Percentiles rank a stretch among this genome's conserved stretches.
Evolutionary conservation across 495 filamentous ascomycete species (phyloP).

Genomic region (Pyrenula massariospora): DNA sequence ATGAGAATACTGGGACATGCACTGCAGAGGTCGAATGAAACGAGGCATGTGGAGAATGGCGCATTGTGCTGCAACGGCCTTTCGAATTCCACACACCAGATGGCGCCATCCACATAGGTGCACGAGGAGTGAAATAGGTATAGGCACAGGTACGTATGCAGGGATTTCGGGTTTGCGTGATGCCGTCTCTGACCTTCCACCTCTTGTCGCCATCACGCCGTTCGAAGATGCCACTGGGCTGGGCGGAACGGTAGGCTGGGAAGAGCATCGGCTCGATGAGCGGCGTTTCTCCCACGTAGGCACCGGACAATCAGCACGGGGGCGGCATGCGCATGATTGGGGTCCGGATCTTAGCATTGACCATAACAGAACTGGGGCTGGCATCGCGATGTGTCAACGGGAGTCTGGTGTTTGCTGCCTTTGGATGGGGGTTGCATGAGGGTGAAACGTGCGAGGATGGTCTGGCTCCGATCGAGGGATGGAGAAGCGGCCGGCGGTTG

Average conservation of each 20-base stretch:
- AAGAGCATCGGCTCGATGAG: no score
- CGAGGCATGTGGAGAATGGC: background rate
- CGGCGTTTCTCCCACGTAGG: background rate
- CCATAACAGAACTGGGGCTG: no score
- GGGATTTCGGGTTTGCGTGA: background rate
- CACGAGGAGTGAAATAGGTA: no score
- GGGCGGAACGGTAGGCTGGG: no score
- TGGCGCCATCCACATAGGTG: background rate
- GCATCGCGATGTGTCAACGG: no score
- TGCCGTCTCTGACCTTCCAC: no score
- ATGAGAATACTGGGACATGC: background rate
- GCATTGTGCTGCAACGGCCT: background rate
- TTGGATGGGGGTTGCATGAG: background rate
- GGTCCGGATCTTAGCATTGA: background rate
- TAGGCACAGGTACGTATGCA: no score
- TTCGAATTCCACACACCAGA: background rate
- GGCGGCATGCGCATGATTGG: background rate
- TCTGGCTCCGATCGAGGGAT: background rate
- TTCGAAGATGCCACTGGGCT: background rate
- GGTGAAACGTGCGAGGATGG: background rate
- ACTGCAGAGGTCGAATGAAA: background rate
- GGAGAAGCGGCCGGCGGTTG: no score
- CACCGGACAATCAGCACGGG: background rate
- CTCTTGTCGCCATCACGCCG: no score
- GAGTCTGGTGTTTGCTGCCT: background rate